These are phyloP conservation scores for Pontederia paniculata DNA, from an alignment of 176 grass and related monocot genomes.

Conservation along the genomic window DNA sequence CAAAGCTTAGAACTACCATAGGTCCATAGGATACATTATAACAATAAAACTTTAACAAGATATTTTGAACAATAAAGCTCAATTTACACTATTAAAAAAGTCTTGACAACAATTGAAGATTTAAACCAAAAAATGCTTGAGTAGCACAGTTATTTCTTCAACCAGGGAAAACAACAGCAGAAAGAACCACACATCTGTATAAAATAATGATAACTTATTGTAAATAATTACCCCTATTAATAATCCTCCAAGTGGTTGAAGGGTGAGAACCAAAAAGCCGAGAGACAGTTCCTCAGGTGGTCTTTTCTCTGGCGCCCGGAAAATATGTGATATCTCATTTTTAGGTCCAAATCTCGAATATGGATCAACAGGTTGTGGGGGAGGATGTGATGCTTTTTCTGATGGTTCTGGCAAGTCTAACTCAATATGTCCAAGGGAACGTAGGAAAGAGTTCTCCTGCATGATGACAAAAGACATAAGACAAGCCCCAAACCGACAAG, in stretches of 20 bases:
- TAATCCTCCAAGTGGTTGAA: constrained; percentile 66
- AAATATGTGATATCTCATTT: constrained; percentile 82
- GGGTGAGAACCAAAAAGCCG: constrained; percentile 49
- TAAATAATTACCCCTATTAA: constrained; percentile 75
- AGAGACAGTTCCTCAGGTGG: constrained; percentile 71
- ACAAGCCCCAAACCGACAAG: not conserved
- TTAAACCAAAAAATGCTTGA: no score
- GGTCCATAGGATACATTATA: no score
- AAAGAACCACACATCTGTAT: not conserved
- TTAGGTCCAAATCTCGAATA: constrained; percentile 65
- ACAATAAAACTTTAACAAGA: not conserved
- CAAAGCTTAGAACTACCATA: not conserved
- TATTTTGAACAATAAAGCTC: not conserved
- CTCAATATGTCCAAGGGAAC: constrained; percentile 51
- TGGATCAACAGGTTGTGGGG: constrained; percentile 55
- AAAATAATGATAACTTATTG: not conserved
- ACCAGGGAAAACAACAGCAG: no score
- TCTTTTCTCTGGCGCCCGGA: constrained; percentile 78
- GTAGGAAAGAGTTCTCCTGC: constrained; percentile 87
- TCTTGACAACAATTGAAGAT: no score
- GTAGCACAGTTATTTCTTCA: no score
- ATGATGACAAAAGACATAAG: constrained; percentile 12
- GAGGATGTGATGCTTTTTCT: constrained; percentile 70
- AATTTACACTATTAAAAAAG: not conserved
- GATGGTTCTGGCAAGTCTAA: constrained; percentile 81